Conservation (phyloP, 345 rosid genomes). For the Salix udensis region DNA sequence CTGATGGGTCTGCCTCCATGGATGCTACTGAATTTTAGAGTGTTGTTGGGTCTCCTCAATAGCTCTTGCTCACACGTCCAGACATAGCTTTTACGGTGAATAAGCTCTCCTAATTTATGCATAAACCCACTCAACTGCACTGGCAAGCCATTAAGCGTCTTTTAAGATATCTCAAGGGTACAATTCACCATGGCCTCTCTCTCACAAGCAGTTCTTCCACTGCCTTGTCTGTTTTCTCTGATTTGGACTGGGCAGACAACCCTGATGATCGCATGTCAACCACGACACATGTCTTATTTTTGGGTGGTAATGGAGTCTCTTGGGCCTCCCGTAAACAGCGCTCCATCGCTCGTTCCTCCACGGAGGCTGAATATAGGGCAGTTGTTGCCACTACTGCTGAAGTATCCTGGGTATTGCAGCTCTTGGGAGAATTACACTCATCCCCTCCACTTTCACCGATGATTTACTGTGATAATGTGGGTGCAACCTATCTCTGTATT, state of each 20-base stretch:
- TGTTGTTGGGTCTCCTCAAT: background rate
- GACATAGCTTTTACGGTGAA: background rate
- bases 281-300: fast-evolving
- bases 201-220: fast-evolving
- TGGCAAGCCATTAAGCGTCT: background rate
- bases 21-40: background rate
- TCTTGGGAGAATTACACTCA: fast-evolving
- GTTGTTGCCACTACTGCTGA: background rate
- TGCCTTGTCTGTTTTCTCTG: background rate
- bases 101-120: background rate
- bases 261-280: background rate
- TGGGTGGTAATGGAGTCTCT: background rate
- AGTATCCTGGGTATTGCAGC: background rate
- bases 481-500: background rate
- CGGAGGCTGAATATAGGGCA: fast-evolving
- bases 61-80: background rate
- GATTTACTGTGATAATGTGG: background rate
- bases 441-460: background rate
- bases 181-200: no score
- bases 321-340: background rate
- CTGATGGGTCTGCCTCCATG: background rate
- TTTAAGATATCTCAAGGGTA: background rate
- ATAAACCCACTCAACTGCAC: background rate
- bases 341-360: background rate
- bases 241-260: background rate